A percentile compares a stretch with the other conserved stretches of the same genome.
Conservation (phyloP, 805 yeast species). For the Saccharomyces mikatae region DNA sequence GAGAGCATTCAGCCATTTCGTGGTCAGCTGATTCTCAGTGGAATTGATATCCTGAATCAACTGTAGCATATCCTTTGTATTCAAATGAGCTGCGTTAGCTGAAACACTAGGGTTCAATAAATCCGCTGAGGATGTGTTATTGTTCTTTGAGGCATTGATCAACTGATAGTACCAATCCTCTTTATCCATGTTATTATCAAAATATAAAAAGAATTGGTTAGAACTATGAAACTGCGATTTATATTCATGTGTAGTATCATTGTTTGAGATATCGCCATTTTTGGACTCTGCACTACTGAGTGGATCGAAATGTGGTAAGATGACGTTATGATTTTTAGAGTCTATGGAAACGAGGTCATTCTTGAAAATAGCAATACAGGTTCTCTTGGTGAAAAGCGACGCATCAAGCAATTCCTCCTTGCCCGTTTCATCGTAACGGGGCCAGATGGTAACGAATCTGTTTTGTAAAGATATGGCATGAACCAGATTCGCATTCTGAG, state of each 20-base stretch:
- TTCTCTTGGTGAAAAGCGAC: constrained; percentile 68
- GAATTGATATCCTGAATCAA: constrained; percentile 73
- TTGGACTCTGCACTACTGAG: not conserved
- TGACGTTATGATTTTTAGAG: constrained; percentile 7
- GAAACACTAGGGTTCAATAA: constrained; percentile 48
- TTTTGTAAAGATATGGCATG: constrained; percentile 74
- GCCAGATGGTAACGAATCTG: constrained; percentile 77
- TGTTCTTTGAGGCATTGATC: constrained; percentile 58
- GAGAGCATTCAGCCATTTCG: constrained; percentile 87
- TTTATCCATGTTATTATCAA: constrained; percentile 71
- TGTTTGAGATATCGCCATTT: constrained; percentile 1
- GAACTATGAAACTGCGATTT: constrained; percentile 4
- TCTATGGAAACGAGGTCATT: constrained; percentile 26
- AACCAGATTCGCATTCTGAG: constrained; percentile 38
- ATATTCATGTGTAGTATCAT: not conserved
- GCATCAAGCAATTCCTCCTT: constrained; percentile 44
- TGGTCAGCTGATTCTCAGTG: constrained; percentile 71
- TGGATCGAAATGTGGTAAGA: not conserved
- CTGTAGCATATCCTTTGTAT: constrained; percentile 61
- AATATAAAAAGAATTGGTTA: constrained; percentile 52
- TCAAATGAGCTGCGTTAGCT: constrained; percentile 69
- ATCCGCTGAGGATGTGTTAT: constrained; percentile 15
- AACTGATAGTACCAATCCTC: constrained; percentile 91
- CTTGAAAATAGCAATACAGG: constrained; percentile 67
- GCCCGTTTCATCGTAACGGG: constrained; percentile 41